Evolutionary conservation across 148 eudicot species (phyloP), one percentile per base, ranked within the genome.

Genomic region (Chenopodium suecicum): DNA sequence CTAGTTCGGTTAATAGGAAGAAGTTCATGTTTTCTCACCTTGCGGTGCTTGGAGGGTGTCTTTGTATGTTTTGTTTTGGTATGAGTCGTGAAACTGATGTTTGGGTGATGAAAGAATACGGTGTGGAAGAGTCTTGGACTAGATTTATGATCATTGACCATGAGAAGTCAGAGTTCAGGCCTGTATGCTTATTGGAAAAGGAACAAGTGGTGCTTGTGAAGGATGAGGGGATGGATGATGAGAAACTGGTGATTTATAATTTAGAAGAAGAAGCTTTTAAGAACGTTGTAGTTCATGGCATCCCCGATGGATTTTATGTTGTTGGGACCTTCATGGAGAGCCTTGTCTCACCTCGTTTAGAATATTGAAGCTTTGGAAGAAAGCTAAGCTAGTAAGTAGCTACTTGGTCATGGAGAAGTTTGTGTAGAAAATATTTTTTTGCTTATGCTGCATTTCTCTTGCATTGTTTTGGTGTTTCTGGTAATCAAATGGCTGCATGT

Each of bases 81-180:
- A 0, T 2, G 2, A 9, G 29, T 27, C 1, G 4, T 8, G 48
- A 52, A 7, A 71, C 37, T 37, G 52, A 41, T 70, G 44, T 70
- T 58, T 80, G 82, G 82, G 34, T 70, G 76, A 80, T 80, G 82
- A 80, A 80, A 32, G 82, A 80, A 44, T 72, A 80, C 12, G 76
- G 60, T 44, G 77, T 72, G 3, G 12, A 63, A 63, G 46, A 73
- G 7, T 80, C 78, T 3, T 80, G 83, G 83, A 73, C 78, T 4
- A 80, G 46, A 46, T 16, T 80, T 8, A 52, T 56, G 27, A 63
- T 74, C 23, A 41, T 73, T 17, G 64, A 62, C 29, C 10, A 31
- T 9, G 32, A 47, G n/a, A 23, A 60, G 41, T 80, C 46, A 16
- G 27, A 63, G 20, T 80, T 27, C 29, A 52, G 58, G 44, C 29